phyloP scores from a whole-genome alignment of 2,329 filamentous ascomycete species.

The Diaporthe capsici region DNA sequence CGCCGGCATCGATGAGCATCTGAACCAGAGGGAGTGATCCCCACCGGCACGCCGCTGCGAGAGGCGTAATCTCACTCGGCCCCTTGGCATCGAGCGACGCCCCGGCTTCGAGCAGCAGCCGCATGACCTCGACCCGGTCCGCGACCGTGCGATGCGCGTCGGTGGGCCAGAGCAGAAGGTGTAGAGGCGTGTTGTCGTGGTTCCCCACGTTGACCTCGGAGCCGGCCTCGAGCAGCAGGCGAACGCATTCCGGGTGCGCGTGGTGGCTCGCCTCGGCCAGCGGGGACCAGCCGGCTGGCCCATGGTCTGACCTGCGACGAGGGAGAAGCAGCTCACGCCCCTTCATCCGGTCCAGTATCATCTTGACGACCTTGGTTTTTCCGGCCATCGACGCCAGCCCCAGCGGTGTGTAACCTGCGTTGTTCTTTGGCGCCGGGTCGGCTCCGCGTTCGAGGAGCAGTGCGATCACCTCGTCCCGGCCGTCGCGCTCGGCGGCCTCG shows the following conservation, averaged over 20 bases:
- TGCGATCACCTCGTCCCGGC: background rate
- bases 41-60: background rate
- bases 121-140: background rate
- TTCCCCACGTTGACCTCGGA: background rate
- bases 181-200: background rate
- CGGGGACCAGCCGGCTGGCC: background rate
- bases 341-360: slow-evolving; percentile 8
- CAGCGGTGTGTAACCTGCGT: slow-evolving; percentile 4
- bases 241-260: background rate
- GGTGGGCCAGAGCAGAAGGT: slow-evolving; percentile 6
- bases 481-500: slow-evolving; percentile 6
- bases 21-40: background rate
- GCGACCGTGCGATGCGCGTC: background rate
- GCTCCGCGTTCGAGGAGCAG: slow-evolving; percentile 7
- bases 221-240: slow-evolving; percentile 17
- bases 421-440: background rate
- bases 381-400: background rate
- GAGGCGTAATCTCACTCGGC: background rate
- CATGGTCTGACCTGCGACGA: background rate
- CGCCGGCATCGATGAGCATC: slow-evolving; percentile 1
- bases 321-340: background rate
- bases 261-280: slow-evolving; percentile 20
- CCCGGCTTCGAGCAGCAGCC: slow-evolving; percentile 1
- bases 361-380: background rate
- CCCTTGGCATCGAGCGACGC: background rate